phyloP scores from a whole-genome alignment of 2,329 filamentous ascomycete genomes.

The Annulohypoxylon truncatum region DNA sequence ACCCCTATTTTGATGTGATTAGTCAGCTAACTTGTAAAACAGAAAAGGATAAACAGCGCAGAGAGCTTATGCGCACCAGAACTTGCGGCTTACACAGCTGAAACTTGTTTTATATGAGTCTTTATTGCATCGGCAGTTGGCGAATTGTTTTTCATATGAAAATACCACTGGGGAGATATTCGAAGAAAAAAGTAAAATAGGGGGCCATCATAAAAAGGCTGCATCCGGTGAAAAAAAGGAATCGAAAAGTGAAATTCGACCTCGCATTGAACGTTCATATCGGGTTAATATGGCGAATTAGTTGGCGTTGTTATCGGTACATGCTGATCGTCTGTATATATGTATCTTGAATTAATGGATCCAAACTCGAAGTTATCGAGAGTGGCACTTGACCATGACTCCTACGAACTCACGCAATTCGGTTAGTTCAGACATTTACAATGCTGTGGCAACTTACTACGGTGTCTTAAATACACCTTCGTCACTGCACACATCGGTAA shows the following conservation, averaged over 20 bases:
- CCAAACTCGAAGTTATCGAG: slow-evolving; percentile 1
- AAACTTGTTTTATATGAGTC: slow-evolving; percentile 20
- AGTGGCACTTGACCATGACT: not conserved
- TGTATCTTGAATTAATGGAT: slow-evolving; percentile 15
- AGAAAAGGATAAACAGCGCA: slow-evolving; percentile 76
- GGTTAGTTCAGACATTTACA: not conserved
- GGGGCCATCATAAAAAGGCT: slow-evolving; percentile 18
- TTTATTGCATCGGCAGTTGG: slow-evolving; percentile 34
- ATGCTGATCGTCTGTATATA: slow-evolving; percentile 26
- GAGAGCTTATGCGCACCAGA: slow-evolving; percentile 74
- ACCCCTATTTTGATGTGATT: slow-evolving; percentile 27
- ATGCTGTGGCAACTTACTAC: not conserved
- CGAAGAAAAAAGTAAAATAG: slow-evolving; percentile 6
- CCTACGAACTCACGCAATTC: not conserved
- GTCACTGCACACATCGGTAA: not conserved
- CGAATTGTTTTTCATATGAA: slow-evolving; percentile 29
- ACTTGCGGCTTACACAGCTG: slow-evolving; percentile 65
- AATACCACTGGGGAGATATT: slow-evolving; percentile 23
- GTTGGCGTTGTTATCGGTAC: slow-evolving; percentile 22
- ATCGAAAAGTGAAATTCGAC: slow-evolving; percentile 30
- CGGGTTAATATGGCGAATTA: slow-evolving; percentile 9
- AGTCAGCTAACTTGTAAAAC: slow-evolving; percentile 52
- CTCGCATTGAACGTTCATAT: slow-evolving; percentile 23
- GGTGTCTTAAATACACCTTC: not conserved
- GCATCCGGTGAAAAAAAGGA: slow-evolving; percentile 17